Evolutionary conservation across 768 basidiomycete species (phyloP).

Genomic region (Mycena rebaudengoi): DNA sequence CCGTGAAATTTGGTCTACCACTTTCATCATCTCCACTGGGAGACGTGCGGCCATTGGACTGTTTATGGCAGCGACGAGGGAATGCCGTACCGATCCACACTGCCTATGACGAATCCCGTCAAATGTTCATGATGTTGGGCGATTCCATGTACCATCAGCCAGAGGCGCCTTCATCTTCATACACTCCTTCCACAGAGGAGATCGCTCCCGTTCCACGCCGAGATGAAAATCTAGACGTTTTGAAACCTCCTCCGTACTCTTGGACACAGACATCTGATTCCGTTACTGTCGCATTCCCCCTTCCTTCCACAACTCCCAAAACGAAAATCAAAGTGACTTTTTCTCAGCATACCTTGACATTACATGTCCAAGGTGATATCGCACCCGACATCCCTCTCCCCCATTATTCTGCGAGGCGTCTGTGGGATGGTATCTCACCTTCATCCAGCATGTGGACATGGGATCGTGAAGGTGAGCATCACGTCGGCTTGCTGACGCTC

Average conservation of each 20-base stretch:
- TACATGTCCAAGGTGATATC: constrained; percentile 60
- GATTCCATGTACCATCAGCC: constrained; percentile 61
- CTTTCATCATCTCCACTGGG: constrained; percentile 41
- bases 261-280: constrained; percentile 92
- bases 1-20: constrained; percentile 58
- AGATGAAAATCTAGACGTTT: constrained; percentile 62
- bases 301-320: constrained; percentile 76
- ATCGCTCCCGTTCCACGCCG: constrained; percentile 72
- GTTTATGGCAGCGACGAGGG: constrained; percentile 77
- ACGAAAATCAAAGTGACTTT: constrained; percentile 74
- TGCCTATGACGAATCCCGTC: constrained; percentile 52
- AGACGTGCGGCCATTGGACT: constrained; percentile 50
- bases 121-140: constrained; percentile 65
- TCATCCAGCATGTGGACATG: constrained; percentile 93
- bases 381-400: constrained; percentile 54
- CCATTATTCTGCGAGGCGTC: constrained; percentile 63
- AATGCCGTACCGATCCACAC: constrained; percentile 73
- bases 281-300: constrained; percentile 82
- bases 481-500: constrained; percentile 77
- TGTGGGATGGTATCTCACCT: constrained; percentile 85
- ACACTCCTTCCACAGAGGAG: constrained; percentile 72
- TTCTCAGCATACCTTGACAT: constrained; percentile 67
- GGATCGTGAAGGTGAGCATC: constrained; percentile 77
- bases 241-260: constrained; percentile 82
- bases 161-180: constrained; percentile 43